A percentile compares a stretch with the other conserved stretches of the same genome.
Evolutionary conservation across 2,329 filamentous ascomycete genomes (phyloP).

Genomic region (Venturia aucupariae): DNA sequence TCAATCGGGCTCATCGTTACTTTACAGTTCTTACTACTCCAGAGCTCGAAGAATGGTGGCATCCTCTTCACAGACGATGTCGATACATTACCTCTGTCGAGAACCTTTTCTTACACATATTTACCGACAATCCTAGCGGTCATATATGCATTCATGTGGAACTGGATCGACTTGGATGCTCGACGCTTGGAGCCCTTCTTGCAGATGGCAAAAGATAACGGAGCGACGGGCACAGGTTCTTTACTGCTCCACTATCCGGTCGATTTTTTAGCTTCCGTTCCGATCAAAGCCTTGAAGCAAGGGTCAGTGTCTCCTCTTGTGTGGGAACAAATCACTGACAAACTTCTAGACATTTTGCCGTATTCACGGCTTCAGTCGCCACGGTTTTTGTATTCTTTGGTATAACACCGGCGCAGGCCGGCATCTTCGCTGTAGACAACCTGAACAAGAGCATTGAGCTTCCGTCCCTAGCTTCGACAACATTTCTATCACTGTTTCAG

Average conservation of each 20-base stretch:
- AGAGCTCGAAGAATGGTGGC: slow-evolving; percentile 34
- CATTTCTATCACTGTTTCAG: slow-evolving; percentile 21
- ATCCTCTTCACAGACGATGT: slow-evolving; percentile 30
- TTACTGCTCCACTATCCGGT: slow-evolving; percentile 48
- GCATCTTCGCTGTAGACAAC: slow-evolving; percentile 39
- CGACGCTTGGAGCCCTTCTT: slow-evolving; percentile 53
- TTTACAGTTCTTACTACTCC: slow-evolving; percentile 37
- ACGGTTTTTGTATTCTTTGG: slow-evolving; percentile 47
- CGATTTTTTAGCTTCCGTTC: slow-evolving; percentile 37
- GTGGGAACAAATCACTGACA: no score
- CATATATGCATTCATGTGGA: slow-evolving; percentile 48
- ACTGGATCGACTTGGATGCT: slow-evolving; percentile 50
- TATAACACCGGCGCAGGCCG: slow-evolving; percentile 46
- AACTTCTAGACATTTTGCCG: slow-evolving; percentile 18
- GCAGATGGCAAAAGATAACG: slow-evolving; percentile 41
- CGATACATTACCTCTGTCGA: slow-evolving; percentile 28
- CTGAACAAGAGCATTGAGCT: slow-evolving; percentile 20
- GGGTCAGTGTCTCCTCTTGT: no score
- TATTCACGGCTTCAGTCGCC: slow-evolving; percentile 39
- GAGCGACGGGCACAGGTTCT: slow-evolving; percentile 37
- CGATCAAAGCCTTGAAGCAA: slow-evolving; percentile 29
- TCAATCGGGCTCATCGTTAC: slow-evolving; percentile 34
- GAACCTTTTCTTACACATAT: slow-evolving; percentile 39
- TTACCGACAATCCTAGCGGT: slow-evolving; percentile 47
- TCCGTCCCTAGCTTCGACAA: slow-evolving; percentile 19